Base-by-base conservation (phyloP, 139 green algal genomes). In the Spirogloea muscicola region DNA sequence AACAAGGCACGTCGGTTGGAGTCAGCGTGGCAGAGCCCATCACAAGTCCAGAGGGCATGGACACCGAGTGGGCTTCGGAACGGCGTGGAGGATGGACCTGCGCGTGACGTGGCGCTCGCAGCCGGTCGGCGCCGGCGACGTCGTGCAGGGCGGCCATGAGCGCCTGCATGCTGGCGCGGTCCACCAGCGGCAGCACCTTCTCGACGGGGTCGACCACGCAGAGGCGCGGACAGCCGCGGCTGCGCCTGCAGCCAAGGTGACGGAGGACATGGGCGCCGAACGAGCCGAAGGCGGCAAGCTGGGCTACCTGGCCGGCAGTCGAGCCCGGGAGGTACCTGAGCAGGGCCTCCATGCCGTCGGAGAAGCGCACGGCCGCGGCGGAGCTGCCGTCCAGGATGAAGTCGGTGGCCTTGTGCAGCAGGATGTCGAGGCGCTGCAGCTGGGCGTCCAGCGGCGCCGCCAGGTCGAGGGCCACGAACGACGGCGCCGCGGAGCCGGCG, bases 361-460 rank as follows among this genome's bases (percentile, higher is more conserved):
- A n/a, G n/a, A n/a, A n/a, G n/a, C n/a, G n/a, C n/a, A n/a, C n/a
- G n/a, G n/a, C n/a, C n/a, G n/a, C n/a, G n/a, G n/a, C n/a, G n/a
- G n/a, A n/a, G n/a, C n/a, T n/a, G n/a, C n/a, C n/a, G n/a, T n/a
- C n/a, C n/a, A n/a, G n/a, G n/a, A n/a, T n/a, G n/a, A n/a, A n/a
- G 58, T 90, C 84, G 3, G 81, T 88, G 34, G 83, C 88, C 73
- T 92, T 92, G 51, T 92, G 88, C 65, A 92, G 87, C 33, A 93
- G n/a, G 0, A 82, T 31, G n/a, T 91, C 61, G 55, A 84, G 81
- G 49, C 63, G 44, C 37, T 63, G 59, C 48, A 74, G 48, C 55
- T 89, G 81, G 5, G 34, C 25, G 25, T 70, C 57, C 70, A 86
- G 57, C 1, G 48, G 70, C 51, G 37, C 60, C 18, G 31, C 51